phyloP scores from a whole-genome alignment of 2,329 filamentous ascomycete species.

The Sarocladium strictum region DNA sequence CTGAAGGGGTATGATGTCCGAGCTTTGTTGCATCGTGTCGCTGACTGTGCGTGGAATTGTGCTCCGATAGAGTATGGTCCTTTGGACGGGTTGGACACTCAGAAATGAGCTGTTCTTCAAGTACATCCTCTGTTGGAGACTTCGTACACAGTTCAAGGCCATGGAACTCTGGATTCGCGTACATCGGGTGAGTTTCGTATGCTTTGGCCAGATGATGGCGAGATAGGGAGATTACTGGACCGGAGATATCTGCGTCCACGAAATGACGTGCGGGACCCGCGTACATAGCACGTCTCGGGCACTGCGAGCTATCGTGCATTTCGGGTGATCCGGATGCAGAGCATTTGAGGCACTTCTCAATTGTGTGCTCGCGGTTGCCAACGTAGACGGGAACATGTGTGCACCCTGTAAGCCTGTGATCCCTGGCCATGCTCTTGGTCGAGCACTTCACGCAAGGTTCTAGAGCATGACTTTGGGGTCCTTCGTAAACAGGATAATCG shows the following conservation, averaged over 20 bases:
- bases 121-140: neutral
- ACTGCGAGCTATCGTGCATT: neutral
- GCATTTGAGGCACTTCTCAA: neutral
- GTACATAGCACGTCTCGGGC: neutral
- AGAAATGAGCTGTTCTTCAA: neutral
- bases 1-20: neutral
- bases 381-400: neutral
- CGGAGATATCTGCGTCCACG: neutral
- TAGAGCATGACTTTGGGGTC: neutral
- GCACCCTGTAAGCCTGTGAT: neutral
- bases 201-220: neutral
- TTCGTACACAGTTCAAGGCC: neutral
- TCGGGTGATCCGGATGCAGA: neutral
- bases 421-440: neutral
- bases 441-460: neutral
- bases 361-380: neutral
- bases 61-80: slow-evolving; percentile 8
- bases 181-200: neutral
- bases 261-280: neutral
- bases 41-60: slow-evolving; percentile 10
- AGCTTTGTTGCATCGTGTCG: neutral
- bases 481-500: neutral
- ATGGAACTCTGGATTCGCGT: neutral
- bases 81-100: slow-evolving; percentile 11
- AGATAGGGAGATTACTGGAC: neutral